Percentiles rank a stretch among this genome's conserved stretches.
These are phyloP conservation scores for Penicillium sp. DNA, from an alignment of 2,329 filamentous ascomycete genomes.

Conservation along the genomic window DNA sequence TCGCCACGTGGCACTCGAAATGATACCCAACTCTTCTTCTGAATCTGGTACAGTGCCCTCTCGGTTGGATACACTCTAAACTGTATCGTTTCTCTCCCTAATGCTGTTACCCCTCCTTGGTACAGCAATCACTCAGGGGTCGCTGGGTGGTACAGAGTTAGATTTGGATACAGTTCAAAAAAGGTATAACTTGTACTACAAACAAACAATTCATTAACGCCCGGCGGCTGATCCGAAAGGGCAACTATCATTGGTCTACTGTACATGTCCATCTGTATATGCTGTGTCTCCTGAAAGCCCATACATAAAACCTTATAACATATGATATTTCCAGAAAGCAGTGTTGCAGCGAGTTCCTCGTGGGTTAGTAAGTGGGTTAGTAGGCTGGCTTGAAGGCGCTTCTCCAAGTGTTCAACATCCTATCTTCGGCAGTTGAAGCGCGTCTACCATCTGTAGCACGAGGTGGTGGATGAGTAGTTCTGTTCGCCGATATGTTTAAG, in stretches of 20 bases:
- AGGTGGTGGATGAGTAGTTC: conserved; percentile 23
- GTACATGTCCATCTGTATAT: no score
- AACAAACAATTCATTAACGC: not conserved
- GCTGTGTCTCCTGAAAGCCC: conserved; percentile 26
- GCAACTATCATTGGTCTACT: conserved; percentile 23
- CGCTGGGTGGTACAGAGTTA: no score
- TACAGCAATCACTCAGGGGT: no score
- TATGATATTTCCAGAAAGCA: conserved; percentile 21
- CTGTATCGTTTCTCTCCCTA: no score
- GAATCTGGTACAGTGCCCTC: no score
- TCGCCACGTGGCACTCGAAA: no score
- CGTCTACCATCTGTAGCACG: conserved; percentile 28
- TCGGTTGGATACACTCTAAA: no score
- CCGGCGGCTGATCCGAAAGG: conserved; percentile 19
- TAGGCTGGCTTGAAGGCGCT: conserved; percentile 35
- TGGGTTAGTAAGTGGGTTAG: conserved; percentile 31
- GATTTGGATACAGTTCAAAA: no score
- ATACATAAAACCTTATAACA: conserved; percentile 22
- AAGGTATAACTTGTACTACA: no score
- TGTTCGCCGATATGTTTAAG: not conserved
- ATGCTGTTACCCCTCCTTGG: no score
- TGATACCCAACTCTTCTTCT: no score
- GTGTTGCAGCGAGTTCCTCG: conserved; percentile 22
- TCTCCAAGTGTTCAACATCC: conserved; percentile 38
- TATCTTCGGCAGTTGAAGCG: conserved; percentile 37